phyloP scores from a whole-genome alignment of 495 filamentous ascomycete genomes.

The Rusavskia elegans region DNA sequence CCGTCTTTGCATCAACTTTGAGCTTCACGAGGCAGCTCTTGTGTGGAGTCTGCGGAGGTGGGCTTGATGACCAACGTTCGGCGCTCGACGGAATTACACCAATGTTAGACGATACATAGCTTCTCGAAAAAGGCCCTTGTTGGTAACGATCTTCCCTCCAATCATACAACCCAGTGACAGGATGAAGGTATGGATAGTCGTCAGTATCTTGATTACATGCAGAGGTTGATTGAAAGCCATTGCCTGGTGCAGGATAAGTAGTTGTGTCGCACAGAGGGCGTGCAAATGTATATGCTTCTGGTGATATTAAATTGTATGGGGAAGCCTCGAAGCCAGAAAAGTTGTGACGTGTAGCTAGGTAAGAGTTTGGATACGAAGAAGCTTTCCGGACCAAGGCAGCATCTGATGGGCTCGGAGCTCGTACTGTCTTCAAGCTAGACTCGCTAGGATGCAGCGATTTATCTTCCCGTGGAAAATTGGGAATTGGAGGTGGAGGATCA shows the following conservation, averaged over 20 bases:
- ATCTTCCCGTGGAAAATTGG: neutral
- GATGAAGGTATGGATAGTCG: too few species aligned
- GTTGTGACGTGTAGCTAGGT: neutral
- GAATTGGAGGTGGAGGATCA: neutral
- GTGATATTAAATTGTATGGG: neutral
- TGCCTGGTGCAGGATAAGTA: too few species aligned
- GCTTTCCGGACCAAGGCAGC: constrained; percentile 16
- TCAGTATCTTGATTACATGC: too few species aligned
- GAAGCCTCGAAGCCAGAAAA: neutral
- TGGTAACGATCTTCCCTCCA: neutral
- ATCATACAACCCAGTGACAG: neutral
- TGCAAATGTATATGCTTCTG: neutral
- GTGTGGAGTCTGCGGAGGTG: too few species aligned
- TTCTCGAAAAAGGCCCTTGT: neutral
- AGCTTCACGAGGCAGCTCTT: neutral
- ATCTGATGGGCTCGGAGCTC: constrained; percentile 20
- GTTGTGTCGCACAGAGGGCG: too few species aligned
- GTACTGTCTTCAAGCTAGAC: neutral
- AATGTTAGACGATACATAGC: neutral
- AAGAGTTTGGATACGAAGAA: neutral
- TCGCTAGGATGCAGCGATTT: neutral
- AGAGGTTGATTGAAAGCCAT: too few species aligned
- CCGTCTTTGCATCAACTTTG: neutral
- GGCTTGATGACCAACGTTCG: neutral
- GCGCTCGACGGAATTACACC: neutral